These are phyloP conservation scores for Wickerhamomyces xylosicus DNA, from an alignment of 805 yeast genomes.

Conservation along the genomic window DNA sequence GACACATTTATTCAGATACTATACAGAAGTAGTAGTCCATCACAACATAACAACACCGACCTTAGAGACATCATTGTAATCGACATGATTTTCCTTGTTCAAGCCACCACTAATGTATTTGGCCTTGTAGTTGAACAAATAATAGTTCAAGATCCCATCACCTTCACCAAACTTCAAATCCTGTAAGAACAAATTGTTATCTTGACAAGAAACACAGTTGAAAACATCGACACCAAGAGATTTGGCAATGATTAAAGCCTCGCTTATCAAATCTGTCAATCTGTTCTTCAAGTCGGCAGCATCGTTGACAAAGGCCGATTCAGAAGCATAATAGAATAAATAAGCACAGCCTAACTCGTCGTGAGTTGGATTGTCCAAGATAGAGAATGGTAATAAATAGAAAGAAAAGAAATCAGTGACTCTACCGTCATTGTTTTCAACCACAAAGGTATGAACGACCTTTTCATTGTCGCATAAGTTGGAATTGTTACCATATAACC, in stretches of 20 bases:
- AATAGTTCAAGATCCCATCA: conserved; percentile 85
- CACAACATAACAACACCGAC: conserved; percentile 84
- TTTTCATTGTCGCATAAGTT: conserved; percentile 24
- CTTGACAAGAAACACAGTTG: conserved; percentile 88
- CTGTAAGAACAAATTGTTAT: conserved; percentile 74
- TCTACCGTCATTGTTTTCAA: conserved; percentile 40
- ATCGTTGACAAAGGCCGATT: conserved; percentile 33
- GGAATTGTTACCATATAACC: conserved; percentile 52
- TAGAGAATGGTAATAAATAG: conserved; percentile 81
- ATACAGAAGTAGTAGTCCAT: neutral
- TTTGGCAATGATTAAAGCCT: conserved; percentile 71
- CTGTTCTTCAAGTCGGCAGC: conserved; percentile 42
- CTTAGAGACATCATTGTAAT: conserved; percentile 54
- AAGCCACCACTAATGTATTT: conserved; percentile 78
- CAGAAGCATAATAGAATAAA: conserved; percentile 80
- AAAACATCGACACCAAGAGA: conserved; percentile 72
- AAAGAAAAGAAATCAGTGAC: conserved; percentile 88
- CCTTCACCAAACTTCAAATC: conserved; percentile 86
- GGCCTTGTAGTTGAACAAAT: conserved; percentile 83
- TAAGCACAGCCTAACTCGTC: conserved; percentile 77
- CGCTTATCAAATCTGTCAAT: conserved; percentile 50
- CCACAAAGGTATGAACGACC: conserved; percentile 73
- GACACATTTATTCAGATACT: too few species aligned
- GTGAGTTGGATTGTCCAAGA: conserved; percentile 54
- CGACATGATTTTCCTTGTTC: conserved; percentile 41